Percentiles rank a stretch among this genome's conserved stretches.
phyloP scores from a whole-genome alignment of 495 filamentous ascomycete genomes.

The Emericellopsis terricola region DNA sequence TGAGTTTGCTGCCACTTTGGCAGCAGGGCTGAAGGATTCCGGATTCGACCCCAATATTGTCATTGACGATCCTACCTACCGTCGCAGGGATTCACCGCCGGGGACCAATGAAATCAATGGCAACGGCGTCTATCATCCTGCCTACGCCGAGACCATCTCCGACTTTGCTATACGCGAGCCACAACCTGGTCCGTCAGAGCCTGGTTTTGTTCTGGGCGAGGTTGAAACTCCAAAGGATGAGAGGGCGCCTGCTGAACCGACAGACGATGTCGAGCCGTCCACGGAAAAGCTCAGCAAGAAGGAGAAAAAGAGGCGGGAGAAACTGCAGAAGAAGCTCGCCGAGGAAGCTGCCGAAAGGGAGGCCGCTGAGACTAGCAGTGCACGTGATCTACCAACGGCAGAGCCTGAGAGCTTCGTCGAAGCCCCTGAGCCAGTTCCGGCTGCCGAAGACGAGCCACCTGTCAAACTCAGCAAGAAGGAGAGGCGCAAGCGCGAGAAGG shows the following conservation, averaged over 20 bases:
- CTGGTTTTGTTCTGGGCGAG: slow-evolving; percentile 7
- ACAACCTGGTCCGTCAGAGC: no score
- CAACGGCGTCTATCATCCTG: slow-evolving; percentile 17
- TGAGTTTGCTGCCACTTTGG: slow-evolving; percentile 51
- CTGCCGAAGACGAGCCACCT: slow-evolving; percentile 7
- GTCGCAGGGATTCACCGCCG: slow-evolving; percentile 44
- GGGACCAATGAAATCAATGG: slow-evolving; percentile 28
- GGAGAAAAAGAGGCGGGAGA: slow-evolving; percentile 6
- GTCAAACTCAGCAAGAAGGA: slow-evolving; percentile 18
- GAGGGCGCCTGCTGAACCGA: neutral
- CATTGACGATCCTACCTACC: slow-evolving; percentile 43
- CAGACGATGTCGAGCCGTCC: slow-evolving; percentile 5
- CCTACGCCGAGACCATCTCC: slow-evolving; percentile 24
- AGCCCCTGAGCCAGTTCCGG: neutral
- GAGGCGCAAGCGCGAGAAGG: slow-evolving; percentile 17
- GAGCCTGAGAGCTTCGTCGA: neutral
- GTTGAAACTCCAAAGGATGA: slow-evolving; percentile 5
- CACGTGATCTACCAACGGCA: no score
- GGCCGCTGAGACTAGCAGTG: no score
- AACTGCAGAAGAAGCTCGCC: slow-evolving; percentile 1
- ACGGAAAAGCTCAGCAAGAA: slow-evolving; percentile 4
- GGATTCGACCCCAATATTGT: slow-evolving; percentile 59
- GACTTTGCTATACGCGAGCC: slow-evolving; percentile 11
- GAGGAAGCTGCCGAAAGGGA: neutral
- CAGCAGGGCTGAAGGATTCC: slow-evolving; percentile 45